Evolutionary conservation across 2,329 filamentous ascomycete genomes (phyloP), one percentile per base, ranked within the genome.

Genomic region (Juglanconis oblonga): DNA sequence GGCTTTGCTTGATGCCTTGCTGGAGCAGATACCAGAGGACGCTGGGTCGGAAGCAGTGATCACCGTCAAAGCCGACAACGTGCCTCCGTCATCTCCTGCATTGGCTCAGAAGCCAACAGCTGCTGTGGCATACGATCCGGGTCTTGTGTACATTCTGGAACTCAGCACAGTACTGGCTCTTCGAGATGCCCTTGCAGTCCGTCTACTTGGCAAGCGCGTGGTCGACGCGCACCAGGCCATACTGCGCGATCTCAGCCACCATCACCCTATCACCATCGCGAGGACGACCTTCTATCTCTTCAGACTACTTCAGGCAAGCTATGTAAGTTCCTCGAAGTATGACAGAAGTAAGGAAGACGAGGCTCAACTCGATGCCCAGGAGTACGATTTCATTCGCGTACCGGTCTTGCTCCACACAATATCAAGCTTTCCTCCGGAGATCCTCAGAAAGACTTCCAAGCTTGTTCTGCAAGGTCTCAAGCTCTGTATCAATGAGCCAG

Each of bases 321-420:
- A 96, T 74, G 90, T 93, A 81, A 77, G 89, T 78, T 51, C 14
- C 48, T 52, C 59, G 59, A 62, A 64, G 59, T 56, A 64, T 55
- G 35, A 62, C 11, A 40, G 49, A 59, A 58, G 49, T 45, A 42
- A 61, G 73, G 71, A 61, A 64, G 67, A 33, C 10, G 49, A 45
- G 52, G 48, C 52, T 55, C 45, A 55, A 57, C 40, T 64, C 48
- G 55, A 59, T 42, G 29, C 52, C 2, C 66, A 93, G 89, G 90
- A 97, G 66, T 86, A 94, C 68, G 91, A 96, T 68, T 97, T 95
- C 72, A 88, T 97, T 69, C 91, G 95, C 59, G 91, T 93, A 1
- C 95, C 95, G 1, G 90, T 98, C 54, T 84, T 98, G 7, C 83
- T 99, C 11, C 95, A 99, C 72, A 89, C 89, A 1, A 92, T 99